A percentile compares a stretch with the other conserved stretches of the same genome.
These are phyloP conservation scores for Backusella australiensis DNA, from an alignment of 192 early-diverging fungal species.

Conservation along the genomic window DNA sequence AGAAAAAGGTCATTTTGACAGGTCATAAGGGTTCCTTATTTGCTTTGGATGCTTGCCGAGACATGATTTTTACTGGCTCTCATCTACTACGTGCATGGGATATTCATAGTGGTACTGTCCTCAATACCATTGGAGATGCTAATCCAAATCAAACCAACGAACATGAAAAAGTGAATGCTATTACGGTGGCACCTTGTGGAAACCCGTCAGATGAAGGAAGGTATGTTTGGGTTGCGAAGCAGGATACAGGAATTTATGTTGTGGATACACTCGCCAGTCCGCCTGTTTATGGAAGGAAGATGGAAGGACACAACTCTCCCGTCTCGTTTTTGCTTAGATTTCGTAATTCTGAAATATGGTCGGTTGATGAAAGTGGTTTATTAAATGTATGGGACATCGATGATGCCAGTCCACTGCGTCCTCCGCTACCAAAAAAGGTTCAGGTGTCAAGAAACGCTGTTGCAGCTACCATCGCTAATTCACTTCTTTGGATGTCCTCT, in stretches of 20 bases:
- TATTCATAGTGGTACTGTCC: constrained; percentile 43
- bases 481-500: constrained; percentile 59
- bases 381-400: constrained; percentile 53
- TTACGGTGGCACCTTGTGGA: constrained; percentile 56
- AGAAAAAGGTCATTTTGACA: constrained; percentile 27
- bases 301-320: constrained; percentile 44
- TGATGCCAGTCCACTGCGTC: constrained; percentile 2
- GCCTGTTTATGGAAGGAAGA: constrained; percentile 36
- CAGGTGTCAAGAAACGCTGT: constrained; percentile 40
- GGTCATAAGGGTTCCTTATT: constrained; percentile 44
- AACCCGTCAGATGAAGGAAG: constrained; percentile 52
- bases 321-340: constrained; percentile 58
- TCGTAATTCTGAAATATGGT: constrained; percentile 57
- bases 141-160: constrained; percentile 44
- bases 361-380: constrained; percentile 63
- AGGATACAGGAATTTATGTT: constrained; percentile 59
- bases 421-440: not conserved
- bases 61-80: constrained; percentile 43
- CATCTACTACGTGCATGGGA: constrained; percentile 43
- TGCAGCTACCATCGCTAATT: constrained; percentile 48
- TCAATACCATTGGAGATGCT: constrained; percentile 40
- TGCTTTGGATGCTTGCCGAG: constrained; percentile 53
- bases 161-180: constrained; percentile 24
- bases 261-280: constrained; percentile 39
- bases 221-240: constrained; percentile 63